Conservation (phyloP, 495 filamentous ascomycete species). For the Neurospora sp. region DNA sequence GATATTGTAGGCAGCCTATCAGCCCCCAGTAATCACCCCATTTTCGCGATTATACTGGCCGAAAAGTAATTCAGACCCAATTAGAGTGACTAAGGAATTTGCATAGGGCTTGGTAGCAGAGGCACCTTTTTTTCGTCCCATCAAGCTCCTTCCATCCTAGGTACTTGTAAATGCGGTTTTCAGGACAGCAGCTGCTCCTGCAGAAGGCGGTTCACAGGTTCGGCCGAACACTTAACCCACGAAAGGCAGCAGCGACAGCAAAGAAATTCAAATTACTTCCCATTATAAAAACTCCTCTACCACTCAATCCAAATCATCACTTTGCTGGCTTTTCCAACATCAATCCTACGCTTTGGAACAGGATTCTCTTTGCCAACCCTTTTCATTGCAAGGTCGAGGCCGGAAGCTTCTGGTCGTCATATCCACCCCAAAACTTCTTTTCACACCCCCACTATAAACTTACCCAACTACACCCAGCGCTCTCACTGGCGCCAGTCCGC, state of each 20-base stretch:
- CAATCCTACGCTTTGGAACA: neutral
- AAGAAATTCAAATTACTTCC: neutral
- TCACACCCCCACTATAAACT: slow-evolving; percentile 6
- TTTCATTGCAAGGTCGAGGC: neutral
- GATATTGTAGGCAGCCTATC: neutral
- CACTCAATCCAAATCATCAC: neutral
- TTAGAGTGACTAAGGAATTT: neutral
- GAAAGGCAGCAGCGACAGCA: neutral
- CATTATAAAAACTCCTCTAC: neutral
- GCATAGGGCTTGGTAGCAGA: neutral
- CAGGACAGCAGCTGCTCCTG: neutral
- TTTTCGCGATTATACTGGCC: neutral
- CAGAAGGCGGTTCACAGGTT: neutral
- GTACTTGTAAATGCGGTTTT: neutral
- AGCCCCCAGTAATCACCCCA: neutral
- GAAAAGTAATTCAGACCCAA: neutral
- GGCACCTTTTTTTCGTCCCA: neutral
- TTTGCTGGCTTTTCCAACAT: neutral
- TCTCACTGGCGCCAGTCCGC: neutral
- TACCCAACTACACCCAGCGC: slow-evolving; percentile 1
- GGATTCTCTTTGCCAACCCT: neutral
- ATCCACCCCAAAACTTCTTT: slow-evolving; percentile 3
- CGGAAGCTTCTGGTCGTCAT: neutral
- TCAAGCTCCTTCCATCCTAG: neutral
- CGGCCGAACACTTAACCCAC: neutral